Evolutionary conservation across 2,329 filamentous ascomycete genomes (phyloP), one percentile per base, ranked within the genome.

Genomic region (Xylaria sp.): DNA sequence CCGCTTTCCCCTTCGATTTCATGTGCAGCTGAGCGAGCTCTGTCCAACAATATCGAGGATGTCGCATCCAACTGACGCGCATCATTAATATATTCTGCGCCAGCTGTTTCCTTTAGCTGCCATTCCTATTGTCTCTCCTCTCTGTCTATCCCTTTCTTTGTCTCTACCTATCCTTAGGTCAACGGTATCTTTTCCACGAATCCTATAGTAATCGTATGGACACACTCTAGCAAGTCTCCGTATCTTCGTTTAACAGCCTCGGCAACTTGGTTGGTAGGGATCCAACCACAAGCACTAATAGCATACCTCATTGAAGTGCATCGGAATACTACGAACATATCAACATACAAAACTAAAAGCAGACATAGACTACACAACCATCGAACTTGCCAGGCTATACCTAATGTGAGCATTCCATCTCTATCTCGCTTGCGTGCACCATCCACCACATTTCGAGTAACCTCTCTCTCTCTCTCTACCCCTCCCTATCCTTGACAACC

Each of bases 341-440:
- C 3, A n/a, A 20, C 23, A 20, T n/a, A 31, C 52, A 4, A n/a
- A 20, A 1, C 36, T 36, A 20, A 28, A 28, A 28, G 2, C 28
- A 12, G 36, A 20, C 7, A 36, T 20, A 4, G 7, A 7, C 23
- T 31, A 52, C 12, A 1, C 48, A 25, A 52, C 25, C 4, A 52
- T 28, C 5, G 43, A 52, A 41, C 20, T 41, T 18, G 10, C 12
- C 23, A 39, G 28, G 33, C n/a, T 58, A 39, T 55, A 56, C 23
- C 52, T 20, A 36, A 20, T 18, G 52, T 54, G n/a, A 63, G 25
- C 23, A n/a, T 12, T 48, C 63, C 51, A 13, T 48, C 56, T 48
- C 56, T 54, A 58, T 52, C 25, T 65, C 36, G 55, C 62, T 41
- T 59, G 61, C 66, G 65, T 68, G 62, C 66, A 68, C 65, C 46